These are phyloP conservation scores for Penicillium paradoxum DNA, from an alignment of 495 filamentous ascomycete genomes.

Conservation along the genomic window DNA sequence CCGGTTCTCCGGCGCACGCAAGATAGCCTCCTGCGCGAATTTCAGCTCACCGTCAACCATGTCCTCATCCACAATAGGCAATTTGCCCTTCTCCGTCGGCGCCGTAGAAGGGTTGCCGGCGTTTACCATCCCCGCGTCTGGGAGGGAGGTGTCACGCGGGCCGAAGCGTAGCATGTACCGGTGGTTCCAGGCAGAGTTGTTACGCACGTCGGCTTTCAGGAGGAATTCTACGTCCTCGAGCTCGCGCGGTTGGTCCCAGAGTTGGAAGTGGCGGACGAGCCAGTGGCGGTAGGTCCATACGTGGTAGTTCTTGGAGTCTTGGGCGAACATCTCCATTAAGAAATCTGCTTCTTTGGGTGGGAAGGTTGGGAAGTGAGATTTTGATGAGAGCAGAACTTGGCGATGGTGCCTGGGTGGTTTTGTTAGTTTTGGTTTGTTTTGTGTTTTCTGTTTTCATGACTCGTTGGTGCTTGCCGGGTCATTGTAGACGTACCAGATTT, in stretches of 20 bases:
- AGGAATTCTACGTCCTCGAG: conserved; percentile 63
- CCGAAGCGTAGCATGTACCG: conserved; percentile 88
- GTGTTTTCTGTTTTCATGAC: neutral
- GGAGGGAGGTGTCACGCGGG: conserved; percentile 32
- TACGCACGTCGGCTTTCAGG: conserved; percentile 73
- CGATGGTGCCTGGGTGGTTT: conserved; percentile 71
- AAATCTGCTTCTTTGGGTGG: conserved; percentile 64
- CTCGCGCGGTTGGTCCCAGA: conserved; percentile 66
- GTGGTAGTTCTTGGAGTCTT: conserved; percentile 96
- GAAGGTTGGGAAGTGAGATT: conserved; percentile 54
- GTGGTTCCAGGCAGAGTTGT: conserved; percentile 97
- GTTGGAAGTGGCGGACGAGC: conserved; percentile 73
- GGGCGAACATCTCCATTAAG: conserved; percentile 71
- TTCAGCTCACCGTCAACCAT: conserved; percentile 70
- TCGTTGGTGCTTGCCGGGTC: neutral
- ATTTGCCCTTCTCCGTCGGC: conserved; percentile 38
- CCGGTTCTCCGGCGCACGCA: conserved; percentile 84
- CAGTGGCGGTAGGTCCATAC: conserved; percentile 97
- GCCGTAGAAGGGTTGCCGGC: conserved; percentile 28
- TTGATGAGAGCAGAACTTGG: conserved; percentile 63
- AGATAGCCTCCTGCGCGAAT: conserved; percentile 65
- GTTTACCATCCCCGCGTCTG: conserved; percentile 43
- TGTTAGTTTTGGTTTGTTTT: conserved; percentile 7
- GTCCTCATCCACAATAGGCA: conserved; percentile 49
- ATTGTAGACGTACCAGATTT: conserved; percentile 66